Conservation (phyloP, 2,329 filamentous ascomycete species). For the Colletotrichum horii region DNA sequence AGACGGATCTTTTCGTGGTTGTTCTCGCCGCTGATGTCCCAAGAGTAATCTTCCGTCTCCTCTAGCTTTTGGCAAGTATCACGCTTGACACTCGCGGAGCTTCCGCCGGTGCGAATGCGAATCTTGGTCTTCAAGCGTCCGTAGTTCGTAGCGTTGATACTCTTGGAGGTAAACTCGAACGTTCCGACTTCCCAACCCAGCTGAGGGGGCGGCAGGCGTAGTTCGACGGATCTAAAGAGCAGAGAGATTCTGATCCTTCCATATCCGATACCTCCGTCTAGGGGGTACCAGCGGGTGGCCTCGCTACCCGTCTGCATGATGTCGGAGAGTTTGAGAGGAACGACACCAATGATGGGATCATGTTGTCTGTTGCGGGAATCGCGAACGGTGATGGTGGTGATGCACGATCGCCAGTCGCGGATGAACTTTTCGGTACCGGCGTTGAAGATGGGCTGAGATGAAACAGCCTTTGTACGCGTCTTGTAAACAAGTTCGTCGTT, state of each 20-base stretch:
- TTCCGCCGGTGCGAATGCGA: constrained; percentile 83
- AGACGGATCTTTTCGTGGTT: constrained; percentile 64
- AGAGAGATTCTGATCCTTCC: constrained; percentile 88
- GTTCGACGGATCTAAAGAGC: constrained; percentile 88
- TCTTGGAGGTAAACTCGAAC: constrained; percentile 81
- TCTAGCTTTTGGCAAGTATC: constrained; percentile 63
- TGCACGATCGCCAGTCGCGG: constrained; percentile 87
- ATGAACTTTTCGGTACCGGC: constrained; percentile 93
- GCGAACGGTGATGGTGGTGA: constrained; percentile 87
- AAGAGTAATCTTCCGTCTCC: constrained; percentile 58
- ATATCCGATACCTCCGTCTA: constrained; percentile 92
- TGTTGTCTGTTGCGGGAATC: constrained; percentile 91
- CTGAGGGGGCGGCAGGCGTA: constrained; percentile 81
- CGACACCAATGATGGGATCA: constrained; percentile 91
- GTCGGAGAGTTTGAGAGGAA: constrained; percentile 86
- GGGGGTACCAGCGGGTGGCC: constrained; percentile 90
- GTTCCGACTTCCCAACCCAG: constrained; percentile 96
- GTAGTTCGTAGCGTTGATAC: constrained; percentile 70
- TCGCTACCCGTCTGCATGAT: constrained; percentile 89
- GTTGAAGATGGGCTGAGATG: constrained; percentile 95
- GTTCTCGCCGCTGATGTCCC: constrained; percentile 52
- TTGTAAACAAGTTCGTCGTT: constrained; percentile 93
- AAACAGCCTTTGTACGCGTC: constrained; percentile 92
- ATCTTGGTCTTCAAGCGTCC: constrained; percentile 74
- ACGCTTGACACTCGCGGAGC: constrained; percentile 72